phyloP scores from a whole-genome alignment of 73 alveolate species.

The Tetrahymena malaccensis region DNA sequence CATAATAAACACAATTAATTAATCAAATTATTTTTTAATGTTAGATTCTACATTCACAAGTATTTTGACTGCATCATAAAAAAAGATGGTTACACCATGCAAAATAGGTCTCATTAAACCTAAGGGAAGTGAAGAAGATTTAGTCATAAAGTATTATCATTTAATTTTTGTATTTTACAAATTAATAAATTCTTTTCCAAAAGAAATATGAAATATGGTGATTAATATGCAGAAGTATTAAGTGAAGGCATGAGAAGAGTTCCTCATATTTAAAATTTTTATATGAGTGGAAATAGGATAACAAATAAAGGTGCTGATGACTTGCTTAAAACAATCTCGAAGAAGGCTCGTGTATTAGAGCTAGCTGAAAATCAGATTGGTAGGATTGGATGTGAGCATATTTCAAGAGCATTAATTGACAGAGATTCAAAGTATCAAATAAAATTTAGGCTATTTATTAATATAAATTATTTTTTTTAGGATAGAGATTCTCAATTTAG shows the following conservation, averaged over 20 bases:
- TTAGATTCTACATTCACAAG: background rate
- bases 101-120: slow-evolving; percentile 11
- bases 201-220: slow-evolving; percentile 36
- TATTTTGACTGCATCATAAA: background rate
- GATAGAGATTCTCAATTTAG: slow-evolving; percentile 13
- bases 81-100: slow-evolving; percentile 17
- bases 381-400: background rate
- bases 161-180: background rate
- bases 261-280: slow-evolving; percentile 21
- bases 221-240: slow-evolving; percentile 48
- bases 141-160: background rate
- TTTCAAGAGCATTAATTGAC: background rate
- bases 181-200: background rate
- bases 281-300: slow-evolving; percentile 11
- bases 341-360: slow-evolving; percentile 21
- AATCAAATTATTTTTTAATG: background rate
- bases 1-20: too few species aligned
- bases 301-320: slow-evolving; percentile 26
- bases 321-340: slow-evolving; percentile 5
- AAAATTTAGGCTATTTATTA: background rate
- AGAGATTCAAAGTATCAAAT: background rate
- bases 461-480: background rate
- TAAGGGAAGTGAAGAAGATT: slow-evolving; percentile 15
- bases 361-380: slow-evolving; percentile 1
- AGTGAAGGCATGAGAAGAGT: slow-evolving; percentile 38